Base-by-base conservation (phyloP, 2,329 filamentous ascomycete genomes). In the Cordyceps fumosorosea region DNA sequence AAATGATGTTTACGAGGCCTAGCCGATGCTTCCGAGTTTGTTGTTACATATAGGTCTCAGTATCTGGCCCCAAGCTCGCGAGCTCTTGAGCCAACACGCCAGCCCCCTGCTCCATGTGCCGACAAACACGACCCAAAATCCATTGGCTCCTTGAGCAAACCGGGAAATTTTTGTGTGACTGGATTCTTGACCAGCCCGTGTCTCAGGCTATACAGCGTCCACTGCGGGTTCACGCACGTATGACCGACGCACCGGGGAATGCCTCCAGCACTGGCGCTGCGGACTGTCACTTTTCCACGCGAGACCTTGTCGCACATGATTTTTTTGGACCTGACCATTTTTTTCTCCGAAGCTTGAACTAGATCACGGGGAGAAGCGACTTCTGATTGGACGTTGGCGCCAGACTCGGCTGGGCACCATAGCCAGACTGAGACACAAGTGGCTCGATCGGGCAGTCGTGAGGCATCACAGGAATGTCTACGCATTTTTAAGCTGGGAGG, bases 381-480 rank as follows among this genome's bases (percentile, higher is more conserved):
- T 3, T 32, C 34, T 60, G 12, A 60, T 60, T 60, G 47, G 56
- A 5, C 29, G 10, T 6, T 29, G 37, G 7, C 3, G 11, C 50
- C 26, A 47, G 58, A 60, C 50, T 14, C 22, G 40, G 51, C 26
- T 40, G 24, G 42, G 40, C 14, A 18, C 18, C 48, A 60, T 52
- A 60, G 42, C 48, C 58, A 34, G 47, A 40, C 18, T 55, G 58
- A 60, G 58, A 60, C 58, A 60, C 22, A 12, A 26, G 5, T 40
- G 24, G 40, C 58, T 48, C 50, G 11, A 55, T 60, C 20, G 50
- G 58, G 50, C 24, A 54, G 29, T 29, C 32, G 48, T 32, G 58
- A 54, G 29, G 37, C 40, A 54, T 42, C 58, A 60, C 40, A 20
- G 58, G 58, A 60, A 60, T 60, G 58, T 16, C 58, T 54, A 48